These are phyloP conservation scores for Botryotinia calthae DNA, from an alignment of 2,329 filamentous ascomycete species.

Conservation along the genomic window DNA sequence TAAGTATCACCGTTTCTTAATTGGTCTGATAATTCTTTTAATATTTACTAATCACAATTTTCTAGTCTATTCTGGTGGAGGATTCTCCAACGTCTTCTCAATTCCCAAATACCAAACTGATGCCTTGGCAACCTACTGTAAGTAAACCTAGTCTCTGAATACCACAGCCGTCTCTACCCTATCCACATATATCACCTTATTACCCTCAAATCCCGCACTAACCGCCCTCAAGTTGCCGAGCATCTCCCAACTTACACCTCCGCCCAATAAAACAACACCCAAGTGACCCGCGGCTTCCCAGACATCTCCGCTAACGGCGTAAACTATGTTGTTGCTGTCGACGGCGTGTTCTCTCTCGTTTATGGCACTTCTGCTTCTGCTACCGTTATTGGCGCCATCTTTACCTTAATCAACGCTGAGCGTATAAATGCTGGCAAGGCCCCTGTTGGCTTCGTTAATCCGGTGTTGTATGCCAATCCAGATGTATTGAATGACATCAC, in stretches of 20 bases:
- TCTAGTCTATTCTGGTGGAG: slow-evolving; percentile 72
- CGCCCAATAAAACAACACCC: slow-evolving; percentile 48
- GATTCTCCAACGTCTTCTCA: slow-evolving; percentile 61
- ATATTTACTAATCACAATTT: slow-evolving; percentile 39
- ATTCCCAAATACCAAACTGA: slow-evolving; percentile 48
- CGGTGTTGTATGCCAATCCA: slow-evolving; percentile 41
- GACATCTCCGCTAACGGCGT: slow-evolving; percentile 47
- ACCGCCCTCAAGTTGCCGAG: slow-evolving; percentile 28
- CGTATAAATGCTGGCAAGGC: slow-evolving; percentile 50
- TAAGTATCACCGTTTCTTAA: neutral
- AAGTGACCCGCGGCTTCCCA: slow-evolving; percentile 46
- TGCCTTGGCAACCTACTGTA: slow-evolving; percentile 33
- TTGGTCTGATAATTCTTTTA: neutral
- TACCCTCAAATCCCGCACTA: slow-evolving; percentile 34
- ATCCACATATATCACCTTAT: neutral
- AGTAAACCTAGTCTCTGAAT: slow-evolving; percentile 24
- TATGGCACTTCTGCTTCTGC: slow-evolving; percentile 50
- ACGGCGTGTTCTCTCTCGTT: slow-evolving; percentile 44
- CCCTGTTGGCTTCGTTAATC: slow-evolving; percentile 45
- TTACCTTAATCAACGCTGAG: slow-evolving; percentile 62
- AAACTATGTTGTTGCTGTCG: slow-evolving; percentile 44
- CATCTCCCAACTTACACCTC: slow-evolving; percentile 34
- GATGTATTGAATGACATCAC: slow-evolving; percentile 39
- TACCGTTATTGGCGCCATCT: slow-evolving; percentile 46
- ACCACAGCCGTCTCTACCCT: neutral